phyloP scores from a whole-genome alignment of 352 stramenopile species.

The Thalassiosira exigua region DNA sequence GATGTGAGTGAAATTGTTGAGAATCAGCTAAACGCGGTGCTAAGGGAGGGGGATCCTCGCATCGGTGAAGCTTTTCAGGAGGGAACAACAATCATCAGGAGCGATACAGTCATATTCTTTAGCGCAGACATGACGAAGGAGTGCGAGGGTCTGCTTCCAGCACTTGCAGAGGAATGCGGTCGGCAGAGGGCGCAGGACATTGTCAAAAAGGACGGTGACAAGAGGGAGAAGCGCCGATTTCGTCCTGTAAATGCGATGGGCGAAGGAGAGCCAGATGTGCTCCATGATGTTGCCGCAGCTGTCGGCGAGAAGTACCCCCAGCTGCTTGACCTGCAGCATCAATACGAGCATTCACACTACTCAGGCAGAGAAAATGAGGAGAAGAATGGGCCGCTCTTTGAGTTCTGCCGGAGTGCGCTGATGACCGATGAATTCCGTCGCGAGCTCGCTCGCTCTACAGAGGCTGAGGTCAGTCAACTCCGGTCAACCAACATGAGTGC shows the following conservation, averaged over 20 bases:
- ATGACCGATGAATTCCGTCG: slow-evolving; percentile 13
- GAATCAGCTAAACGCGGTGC: slow-evolving; percentile 9
- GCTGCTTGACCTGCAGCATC: slow-evolving; percentile 25
- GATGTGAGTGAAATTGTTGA: slow-evolving; percentile 33
- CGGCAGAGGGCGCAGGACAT: slow-evolving; percentile 36
- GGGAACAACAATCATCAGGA: slow-evolving; percentile 21
- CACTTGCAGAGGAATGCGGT: slow-evolving; percentile 35
- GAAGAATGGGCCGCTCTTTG: slow-evolving; percentile 38
- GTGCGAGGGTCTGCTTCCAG: slow-evolving; percentile 19
- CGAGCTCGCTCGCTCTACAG: slow-evolving; percentile 27
- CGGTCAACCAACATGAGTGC: slow-evolving; percentile 31
- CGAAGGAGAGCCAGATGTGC: slow-evolving; percentile 10
- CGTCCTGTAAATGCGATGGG: too few relatives aligned
- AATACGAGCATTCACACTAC: slow-evolving; percentile 14
- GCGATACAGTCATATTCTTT: slow-evolving; percentile 45
- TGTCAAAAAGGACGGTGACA: neutral
- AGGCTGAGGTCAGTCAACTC: slow-evolving; percentile 31
- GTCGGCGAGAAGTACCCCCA: slow-evolving; percentile 34
- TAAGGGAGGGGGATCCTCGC: neutral
- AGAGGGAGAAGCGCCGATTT: neutral
- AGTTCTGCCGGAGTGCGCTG: slow-evolving; percentile 34
- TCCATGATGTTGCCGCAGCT: slow-evolving; percentile 22
- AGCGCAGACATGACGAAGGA: slow-evolving; percentile 20
- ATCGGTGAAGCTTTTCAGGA: slow-evolving; percentile 18
- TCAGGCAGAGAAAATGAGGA: slow-evolving; percentile 7